Evolutionary conservation across 2,329 filamentous ascomycete genomes (phyloP).

Genomic region (Xylariaceae sp.): DNA sequence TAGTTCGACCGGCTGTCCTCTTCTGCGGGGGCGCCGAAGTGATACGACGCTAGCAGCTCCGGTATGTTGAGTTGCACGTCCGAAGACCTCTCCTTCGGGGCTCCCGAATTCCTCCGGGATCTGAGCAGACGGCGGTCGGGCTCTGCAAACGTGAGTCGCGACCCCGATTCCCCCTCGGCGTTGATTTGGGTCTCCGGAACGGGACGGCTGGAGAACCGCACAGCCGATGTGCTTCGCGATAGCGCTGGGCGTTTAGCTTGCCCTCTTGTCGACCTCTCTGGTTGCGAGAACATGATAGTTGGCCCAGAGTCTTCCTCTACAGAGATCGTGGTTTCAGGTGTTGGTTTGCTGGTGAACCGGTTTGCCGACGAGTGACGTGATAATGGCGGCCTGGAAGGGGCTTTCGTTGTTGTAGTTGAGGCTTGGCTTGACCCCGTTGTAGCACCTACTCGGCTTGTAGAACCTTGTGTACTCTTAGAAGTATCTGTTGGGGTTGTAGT

Average conservation of each 20-base stretch:
- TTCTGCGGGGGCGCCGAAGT: slow-evolving; percentile 25
- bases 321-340: slow-evolving; percentile 70
- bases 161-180: slow-evolving; percentile 59
- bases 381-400: slow-evolving; percentile 47
- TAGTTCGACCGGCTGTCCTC: slow-evolving; percentile 44
- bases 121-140: slow-evolving; percentile 36
- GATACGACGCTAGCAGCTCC: slow-evolving; percentile 47
- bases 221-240: slow-evolving; percentile 52
- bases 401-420: slow-evolving; percentile 15
- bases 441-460: slow-evolving; percentile 6
- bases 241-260: slow-evolving; percentile 39
- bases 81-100: slow-evolving; percentile 35
- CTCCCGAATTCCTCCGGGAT: slow-evolving; percentile 43
- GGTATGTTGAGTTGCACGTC: slow-evolving; percentile 48
- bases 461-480: slow-evolving; percentile 15
- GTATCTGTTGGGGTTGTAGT: slow-evolving; percentile 12
- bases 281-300: slow-evolving; percentile 74
- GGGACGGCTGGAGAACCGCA: slow-evolving; percentile 64
- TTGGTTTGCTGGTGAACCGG: slow-evolving; percentile 72
- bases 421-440: slow-evolving; percentile 9
- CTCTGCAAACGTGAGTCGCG: slow-evolving; percentile 67
- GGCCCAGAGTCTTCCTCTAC: slow-evolving; percentile 67
- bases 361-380: slow-evolving; percentile 58
- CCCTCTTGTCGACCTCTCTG: slow-evolving; percentile 37
- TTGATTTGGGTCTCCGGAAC: slow-evolving; percentile 62